These are phyloP conservation scores for Trematosphaeria pertusa DNA, from an alignment of 2,329 filamentous ascomycete genomes.

Conservation along the genomic window DNA sequence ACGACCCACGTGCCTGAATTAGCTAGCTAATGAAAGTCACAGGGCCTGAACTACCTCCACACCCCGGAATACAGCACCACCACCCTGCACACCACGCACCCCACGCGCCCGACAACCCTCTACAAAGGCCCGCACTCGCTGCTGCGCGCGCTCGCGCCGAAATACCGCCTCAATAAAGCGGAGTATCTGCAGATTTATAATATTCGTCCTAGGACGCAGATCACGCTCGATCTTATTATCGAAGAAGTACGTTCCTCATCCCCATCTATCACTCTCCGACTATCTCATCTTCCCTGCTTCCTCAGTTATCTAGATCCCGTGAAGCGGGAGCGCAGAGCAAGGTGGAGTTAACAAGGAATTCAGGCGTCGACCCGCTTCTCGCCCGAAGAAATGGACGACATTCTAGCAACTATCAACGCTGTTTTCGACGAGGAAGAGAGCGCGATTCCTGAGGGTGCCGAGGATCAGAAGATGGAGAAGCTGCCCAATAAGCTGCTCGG, in stretches of 20 bases:
- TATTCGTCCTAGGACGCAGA: conserved; percentile 36
- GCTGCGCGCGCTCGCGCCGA: conserved; percentile 36
- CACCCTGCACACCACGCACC: conserved; percentile 29
- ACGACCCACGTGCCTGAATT: conserved; percentile 1
- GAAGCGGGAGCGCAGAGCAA: too few relatives aligned
- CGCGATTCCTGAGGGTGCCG: conserved; percentile 34
- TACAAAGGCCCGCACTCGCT: conserved; percentile 42
- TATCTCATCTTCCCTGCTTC: not conserved
- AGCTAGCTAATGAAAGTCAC: not conserved
- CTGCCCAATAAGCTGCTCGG: conserved; percentile 38
- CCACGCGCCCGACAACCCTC: conserved; percentile 38
- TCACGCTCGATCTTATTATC: conserved; percentile 43
- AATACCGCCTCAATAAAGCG: conserved; percentile 44
- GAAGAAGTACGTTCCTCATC: conserved; percentile 38
- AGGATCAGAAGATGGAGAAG: conserved; percentile 35
- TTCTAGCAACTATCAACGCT: conserved; percentile 30
- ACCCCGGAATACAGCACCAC: conserved; percentile 1
- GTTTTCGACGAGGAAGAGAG: conserved; percentile 44
- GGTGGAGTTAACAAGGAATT: not conserved
- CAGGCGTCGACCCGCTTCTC: conserved; percentile 39
- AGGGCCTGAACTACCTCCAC: conserved; percentile 58
- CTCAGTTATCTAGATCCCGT: too few relatives aligned
- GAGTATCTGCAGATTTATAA: conserved; percentile 50
- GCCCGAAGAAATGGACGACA: conserved; percentile 37
- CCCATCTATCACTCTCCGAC: not conserved